Base-by-base conservation (phyloP, 1,284 basidiomycete genomes). In the Moesziomyces aphidis region DNA sequence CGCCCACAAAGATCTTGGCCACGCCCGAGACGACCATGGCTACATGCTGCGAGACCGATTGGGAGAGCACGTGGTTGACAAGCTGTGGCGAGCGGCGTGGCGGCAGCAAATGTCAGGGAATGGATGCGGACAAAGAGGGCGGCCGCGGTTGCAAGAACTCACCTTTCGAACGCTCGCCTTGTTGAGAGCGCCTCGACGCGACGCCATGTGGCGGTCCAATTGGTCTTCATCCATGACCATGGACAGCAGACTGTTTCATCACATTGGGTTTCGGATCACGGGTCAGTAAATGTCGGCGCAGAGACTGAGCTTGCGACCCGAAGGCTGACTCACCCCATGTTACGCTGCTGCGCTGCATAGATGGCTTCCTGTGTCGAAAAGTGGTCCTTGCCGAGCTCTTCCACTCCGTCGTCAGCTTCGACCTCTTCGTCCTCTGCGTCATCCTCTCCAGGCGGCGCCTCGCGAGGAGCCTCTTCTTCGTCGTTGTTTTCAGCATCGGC, bases 1-100 rank as follows among this genome's bases (percentile, higher is more conserved):
- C 93, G 2, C 94, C 94, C 10, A 96, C 92, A 77, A 96, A 96
- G 2, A 95, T 93, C 82, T 96, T 96, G 21, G 89, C 89, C 61
- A 95, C 92, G 78, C 94, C 94, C 8, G 93, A 92, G 0, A 95
- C 91, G 39, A 95, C 90, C 79, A 94, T 93, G 1, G 93, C 91
- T 1, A 95, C 91, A 17, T 92, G 92, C 73, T 91, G 90, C 4
- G 92, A 93, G 5, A 93, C 92, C 73, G 93, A 92, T 58, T 86
- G 86, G 62, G 92, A 90, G 0, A 91, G 87, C 0, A 90, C 89
- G 83, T 93, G 92, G 82, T 94, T 93, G 69, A 95, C 91, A 36
- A 95, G 90, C 92, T 93, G 75, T 39, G 13, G 17, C 17, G 39
- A 19, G 17, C 2, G 13, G 39, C 15, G 17, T 5, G 13, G 19